phyloP scores from a whole-genome alignment of 2,329 filamentous ascomycete species.

The Juglanconis sp. region DNA sequence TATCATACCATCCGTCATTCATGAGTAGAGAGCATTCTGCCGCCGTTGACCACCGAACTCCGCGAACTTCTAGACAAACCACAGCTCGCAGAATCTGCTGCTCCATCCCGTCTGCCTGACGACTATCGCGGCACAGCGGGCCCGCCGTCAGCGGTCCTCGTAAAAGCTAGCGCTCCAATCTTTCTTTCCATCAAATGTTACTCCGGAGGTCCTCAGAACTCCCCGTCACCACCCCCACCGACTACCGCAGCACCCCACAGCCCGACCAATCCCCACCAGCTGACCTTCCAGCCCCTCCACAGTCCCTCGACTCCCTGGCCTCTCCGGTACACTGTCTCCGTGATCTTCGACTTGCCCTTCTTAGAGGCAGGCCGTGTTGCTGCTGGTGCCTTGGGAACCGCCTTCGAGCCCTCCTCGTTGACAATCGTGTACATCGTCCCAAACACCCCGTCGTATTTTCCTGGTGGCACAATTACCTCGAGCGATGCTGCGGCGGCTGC shows the following conservation, averaged over 20 bases:
- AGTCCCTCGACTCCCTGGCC: constrained; percentile 68
- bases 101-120: neutral
- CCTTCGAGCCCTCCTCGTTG: constrained; percentile 71
- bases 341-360: constrained; percentile 32
- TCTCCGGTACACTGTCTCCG: constrained; percentile 47
- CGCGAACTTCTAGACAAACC: neutral
- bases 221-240: constrained; percentile 58
- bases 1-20: constrained; percentile 22
- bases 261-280: constrained; percentile 73
- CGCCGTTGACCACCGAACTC: neutral
- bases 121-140: neutral
- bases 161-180: neutral
- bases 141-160: neutral
- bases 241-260: constrained; percentile 69
- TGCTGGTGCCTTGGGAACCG: constrained; percentile 34
- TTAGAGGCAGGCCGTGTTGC: constrained; percentile 26
- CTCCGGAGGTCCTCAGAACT: constrained; percentile 42
- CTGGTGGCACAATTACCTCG: constrained; percentile 76
- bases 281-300: constrained; percentile 73
- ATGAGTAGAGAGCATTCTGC: constrained; percentile 18
- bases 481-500: constrained; percentile 33
- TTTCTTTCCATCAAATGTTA: neutral
- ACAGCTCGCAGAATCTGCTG: neutral
- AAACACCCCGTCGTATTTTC: constrained; percentile 80
- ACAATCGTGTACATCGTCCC: constrained; percentile 88